A percentile compares a stretch with the other conserved stretches of the same genome.
Evolutionary conservation across 345 rosid species (phyloP).

Genomic region (Erysimum cheiranthoides): DNA sequence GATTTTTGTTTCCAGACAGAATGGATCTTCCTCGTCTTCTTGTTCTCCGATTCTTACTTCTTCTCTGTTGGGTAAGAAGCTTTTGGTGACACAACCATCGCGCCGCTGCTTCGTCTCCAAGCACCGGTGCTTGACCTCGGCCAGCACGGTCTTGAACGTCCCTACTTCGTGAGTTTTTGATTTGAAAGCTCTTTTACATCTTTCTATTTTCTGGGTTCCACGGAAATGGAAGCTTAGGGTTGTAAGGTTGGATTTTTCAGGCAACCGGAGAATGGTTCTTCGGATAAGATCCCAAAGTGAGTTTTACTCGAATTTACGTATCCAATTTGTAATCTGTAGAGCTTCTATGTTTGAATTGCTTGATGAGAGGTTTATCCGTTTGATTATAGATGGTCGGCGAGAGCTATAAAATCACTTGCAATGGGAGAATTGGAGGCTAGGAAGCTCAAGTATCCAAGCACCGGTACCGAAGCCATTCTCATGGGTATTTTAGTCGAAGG

Average conservation of each 20-base stretch:
- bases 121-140: conserved; percentile 47
- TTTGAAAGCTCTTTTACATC: background rate
- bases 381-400: conserved; percentile 82
- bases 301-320: conserved; percentile 36
- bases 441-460: conserved; percentile 83
- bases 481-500: conserved; percentile 96
- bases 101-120: conserved; percentile 44
- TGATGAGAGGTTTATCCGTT: background rate
- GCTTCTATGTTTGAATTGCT: conserved; percentile 7
- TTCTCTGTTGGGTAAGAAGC: conserved; percentile 59
- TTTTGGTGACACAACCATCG: conserved; percentile 44
- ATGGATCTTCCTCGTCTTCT: conserved; percentile 9
- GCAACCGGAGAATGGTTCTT: conserved; percentile 54
- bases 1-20: conserved; percentile 30
- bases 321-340: background rate
- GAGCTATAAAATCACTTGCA: conserved; percentile 80
- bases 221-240: conserved; percentile 33
- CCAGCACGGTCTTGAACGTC: conserved; percentile 63
- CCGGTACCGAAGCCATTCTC: conserved; percentile 85
- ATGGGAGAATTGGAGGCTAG: conserved; percentile 90
- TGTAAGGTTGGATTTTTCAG: conserved; percentile 50
- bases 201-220: background rate
- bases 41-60: conserved; percentile 35
- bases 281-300: conserved; percentile 72
- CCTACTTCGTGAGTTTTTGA: conserved; percentile 60